Conservation (phyloP, 2,329 filamentous ascomycete species). For the Penicillium sp. region DNA sequence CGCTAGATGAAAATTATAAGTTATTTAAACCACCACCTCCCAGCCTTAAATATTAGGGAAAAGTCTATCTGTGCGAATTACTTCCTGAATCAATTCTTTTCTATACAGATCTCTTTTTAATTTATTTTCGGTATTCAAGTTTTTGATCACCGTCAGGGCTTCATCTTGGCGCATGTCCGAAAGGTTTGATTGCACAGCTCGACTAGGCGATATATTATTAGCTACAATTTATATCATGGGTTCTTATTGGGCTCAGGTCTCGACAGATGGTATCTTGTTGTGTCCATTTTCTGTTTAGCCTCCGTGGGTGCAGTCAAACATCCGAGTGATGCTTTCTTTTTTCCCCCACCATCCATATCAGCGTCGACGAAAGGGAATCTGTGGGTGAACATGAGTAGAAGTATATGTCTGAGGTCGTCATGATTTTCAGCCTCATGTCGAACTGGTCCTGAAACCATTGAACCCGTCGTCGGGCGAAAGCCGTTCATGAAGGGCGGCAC, state of each 20-base stretch:
- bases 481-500: background rate
- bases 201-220: background rate
- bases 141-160: background rate
- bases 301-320: background rate
- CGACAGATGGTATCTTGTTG: background rate
- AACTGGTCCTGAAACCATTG: background rate
- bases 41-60: background rate
- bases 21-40: background rate
- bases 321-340: background rate
- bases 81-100: background rate
- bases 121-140: background rate
- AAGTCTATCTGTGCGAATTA: background rate
- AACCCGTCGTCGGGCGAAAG: background rate
- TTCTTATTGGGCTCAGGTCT: background rate
- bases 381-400: too few species aligned
- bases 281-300: slow-evolving; percentile 1
- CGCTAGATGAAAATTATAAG: background rate
- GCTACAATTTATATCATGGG: background rate
- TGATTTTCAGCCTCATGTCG: background rate
- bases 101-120: background rate
- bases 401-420: background rate
- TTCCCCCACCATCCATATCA: background rate
- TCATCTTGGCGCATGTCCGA: background rate
- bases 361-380: background rate
- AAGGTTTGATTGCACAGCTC: background rate